A percentile compares a stretch with the other conserved stretches of the same genome.
Evolutionary conservation across 1,284 basidiomycete species (phyloP).

Genomic region (Vanrija humicola): DNA sequence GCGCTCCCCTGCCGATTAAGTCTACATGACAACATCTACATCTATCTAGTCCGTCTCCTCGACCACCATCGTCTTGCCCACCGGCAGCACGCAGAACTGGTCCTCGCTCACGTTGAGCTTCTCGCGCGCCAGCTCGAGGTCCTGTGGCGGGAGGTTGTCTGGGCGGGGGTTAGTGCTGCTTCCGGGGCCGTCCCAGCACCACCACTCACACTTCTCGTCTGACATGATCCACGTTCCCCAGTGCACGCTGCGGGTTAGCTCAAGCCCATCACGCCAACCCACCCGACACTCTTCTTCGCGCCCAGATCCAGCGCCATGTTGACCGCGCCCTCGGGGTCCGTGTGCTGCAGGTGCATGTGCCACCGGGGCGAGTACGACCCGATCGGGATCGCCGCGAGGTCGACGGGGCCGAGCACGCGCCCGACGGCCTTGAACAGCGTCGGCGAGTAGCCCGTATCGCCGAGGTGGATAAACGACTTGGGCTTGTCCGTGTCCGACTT

Average conservation of each 20-base stretch:
- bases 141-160: constrained; percentile 43
- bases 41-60: constrained; percentile 16
- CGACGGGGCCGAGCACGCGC: constrained; percentile 48
- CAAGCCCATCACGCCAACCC: no score
- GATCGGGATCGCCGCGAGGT: constrained; percentile 52
- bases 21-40: constrained; percentile 4
- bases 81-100: constrained; percentile 33
- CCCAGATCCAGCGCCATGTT: constrained; percentile 45
- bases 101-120: constrained; percentile 34
- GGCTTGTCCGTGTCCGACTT: constrained; percentile 29
- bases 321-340: constrained; percentile 49
- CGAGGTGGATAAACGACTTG: constrained; percentile 50
- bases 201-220: constrained; percentile 46
- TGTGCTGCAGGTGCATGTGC: constrained; percentile 50
- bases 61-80: constrained; percentile 39
- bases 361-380: constrained; percentile 50
- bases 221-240: constrained; percentile 53
- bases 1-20: not conserved
- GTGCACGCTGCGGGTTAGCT: constrained; percentile 41
- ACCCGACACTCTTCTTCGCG: constrained; percentile 36
- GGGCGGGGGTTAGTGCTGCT: not conserved
- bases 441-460: constrained; percentile 50
- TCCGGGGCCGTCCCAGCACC: not conserved
- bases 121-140: constrained; percentile 35
- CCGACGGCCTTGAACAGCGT: constrained; percentile 50